Conservation (phyloP, 768 basidiomycete species). For the Mycena indigotica region DNA sequence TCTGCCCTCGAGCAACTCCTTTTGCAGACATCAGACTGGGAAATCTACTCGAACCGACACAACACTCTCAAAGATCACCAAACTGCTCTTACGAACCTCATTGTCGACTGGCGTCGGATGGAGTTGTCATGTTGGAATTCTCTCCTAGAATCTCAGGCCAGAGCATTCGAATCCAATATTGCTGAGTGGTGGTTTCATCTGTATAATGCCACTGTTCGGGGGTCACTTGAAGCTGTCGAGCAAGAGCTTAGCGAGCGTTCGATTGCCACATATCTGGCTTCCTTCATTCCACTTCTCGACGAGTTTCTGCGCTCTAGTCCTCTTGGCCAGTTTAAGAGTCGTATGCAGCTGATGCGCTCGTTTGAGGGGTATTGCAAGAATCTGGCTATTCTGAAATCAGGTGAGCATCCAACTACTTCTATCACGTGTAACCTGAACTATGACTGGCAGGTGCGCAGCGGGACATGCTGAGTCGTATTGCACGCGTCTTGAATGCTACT, state of each 20-base stretch:
- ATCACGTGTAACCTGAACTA: neutral
- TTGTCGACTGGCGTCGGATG: slow-evolving; percentile 88
- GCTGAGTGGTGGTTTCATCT: slow-evolving; percentile 88
- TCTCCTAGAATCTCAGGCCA: slow-evolving; percentile 72
- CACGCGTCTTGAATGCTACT: slow-evolving; percentile 62
- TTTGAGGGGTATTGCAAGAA: slow-evolving; percentile 58
- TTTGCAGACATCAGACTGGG: slow-evolving; percentile 92
- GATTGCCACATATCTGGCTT: slow-evolving; percentile 56
- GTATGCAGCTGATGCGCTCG: slow-evolving; percentile 67
- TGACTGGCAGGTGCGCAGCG: neutral
- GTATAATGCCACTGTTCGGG: slow-evolving; percentile 77
- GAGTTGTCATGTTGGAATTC: slow-evolving; percentile 88
- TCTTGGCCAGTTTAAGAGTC: slow-evolving; percentile 78
- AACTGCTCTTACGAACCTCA: slow-evolving; percentile 63
- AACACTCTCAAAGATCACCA: slow-evolving; percentile 76
- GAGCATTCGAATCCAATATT: slow-evolving; percentile 49
- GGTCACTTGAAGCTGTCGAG: slow-evolving; percentile 50
- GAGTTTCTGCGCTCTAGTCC: slow-evolving; percentile 74
- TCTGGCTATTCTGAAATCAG: slow-evolving; percentile 37
- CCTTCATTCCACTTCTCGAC: slow-evolving; percentile 76
- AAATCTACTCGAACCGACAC: slow-evolving; percentile 90
- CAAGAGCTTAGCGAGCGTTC: slow-evolving; percentile 37
- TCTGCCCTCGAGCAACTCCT: slow-evolving; percentile 84
- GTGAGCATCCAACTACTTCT: slow-evolving; percentile 19
- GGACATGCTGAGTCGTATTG: slow-evolving; percentile 46